phyloP scores from a whole-genome alignment of 1,139 yeast genomes.

The Geotrichum reessii region DNA sequence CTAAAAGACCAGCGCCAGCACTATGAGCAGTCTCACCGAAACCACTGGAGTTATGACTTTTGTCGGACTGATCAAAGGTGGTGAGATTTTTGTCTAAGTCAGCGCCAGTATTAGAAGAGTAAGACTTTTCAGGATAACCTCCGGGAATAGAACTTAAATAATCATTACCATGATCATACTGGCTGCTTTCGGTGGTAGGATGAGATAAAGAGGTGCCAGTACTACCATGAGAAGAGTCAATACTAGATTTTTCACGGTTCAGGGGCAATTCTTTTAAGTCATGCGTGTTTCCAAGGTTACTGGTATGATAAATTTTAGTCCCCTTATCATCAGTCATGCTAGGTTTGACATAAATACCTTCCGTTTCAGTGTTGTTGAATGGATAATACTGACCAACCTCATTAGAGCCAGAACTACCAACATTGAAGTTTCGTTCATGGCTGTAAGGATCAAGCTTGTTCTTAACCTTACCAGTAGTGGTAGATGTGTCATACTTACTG shows the following conservation, averaged over 20 bases:
- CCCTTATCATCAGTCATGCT: too few species aligned
- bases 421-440: too few species aligned
- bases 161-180: constrained; percentile 6
- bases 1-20: constrained; percentile 13
- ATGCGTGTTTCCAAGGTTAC: too few species aligned
- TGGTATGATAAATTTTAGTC: too few species aligned
- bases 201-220: background rate
- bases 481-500: constrained; percentile 13
- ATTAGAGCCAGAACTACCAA: too few species aligned
- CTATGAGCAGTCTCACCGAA: constrained; percentile 1
- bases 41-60: background rate
- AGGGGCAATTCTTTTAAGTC: background rate
- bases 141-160: constrained; percentile 13
- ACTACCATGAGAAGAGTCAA: background rate
- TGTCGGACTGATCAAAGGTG: background rate
- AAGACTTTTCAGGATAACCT: constrained; percentile 6
- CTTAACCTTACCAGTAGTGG: constrained; percentile 4
- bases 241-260: background rate
- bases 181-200: background rate
- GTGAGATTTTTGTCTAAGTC: constrained; percentile 4
- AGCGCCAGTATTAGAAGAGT: background rate
- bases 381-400: background rate
- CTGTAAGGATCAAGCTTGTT: constrained; percentile 12
- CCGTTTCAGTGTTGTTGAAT: too few species aligned
- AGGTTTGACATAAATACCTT: too few species aligned